These are phyloP conservation scores for Galeopsis tetrahit DNA, from an alignment of 257 asterid genomes.

Conservation along the genomic window DNA sequence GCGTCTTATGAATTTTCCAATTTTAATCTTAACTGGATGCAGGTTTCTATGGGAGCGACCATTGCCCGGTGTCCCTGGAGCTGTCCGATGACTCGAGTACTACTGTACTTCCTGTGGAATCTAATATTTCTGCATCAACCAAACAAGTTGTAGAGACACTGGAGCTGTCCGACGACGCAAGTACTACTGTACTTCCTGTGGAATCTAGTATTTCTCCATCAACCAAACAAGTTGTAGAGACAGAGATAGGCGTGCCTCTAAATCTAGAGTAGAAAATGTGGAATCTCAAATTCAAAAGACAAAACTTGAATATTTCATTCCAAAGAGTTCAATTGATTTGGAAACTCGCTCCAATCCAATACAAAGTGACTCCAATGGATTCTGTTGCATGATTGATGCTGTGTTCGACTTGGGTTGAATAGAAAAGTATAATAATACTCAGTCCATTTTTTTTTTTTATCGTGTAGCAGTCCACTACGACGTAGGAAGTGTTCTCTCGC, in stretches of 20 bases:
- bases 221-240: neutral
- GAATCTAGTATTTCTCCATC: slow-evolving; percentile 23
- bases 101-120: slow-evolving; percentile 33
- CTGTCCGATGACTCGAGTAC: slow-evolving; percentile 46
- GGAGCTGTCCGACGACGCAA: slow-evolving; percentile 48
- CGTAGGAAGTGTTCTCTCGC: too few species aligned
- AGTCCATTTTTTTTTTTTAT: too few species aligned
- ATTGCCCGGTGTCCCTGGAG: slow-evolving; percentile 85
- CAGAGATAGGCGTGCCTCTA: neutral
- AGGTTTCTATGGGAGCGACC: slow-evolving; percentile 99
- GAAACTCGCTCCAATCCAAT: too few species aligned
- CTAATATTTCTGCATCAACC: slow-evolving; percentile 2
- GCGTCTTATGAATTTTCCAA: neutral
- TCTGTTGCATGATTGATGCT: too few species aligned
- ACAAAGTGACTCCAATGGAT: too few species aligned
- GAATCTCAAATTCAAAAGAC: neutral
- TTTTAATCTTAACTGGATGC: slow-evolving; percentile 33
- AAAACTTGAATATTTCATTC: neutral
- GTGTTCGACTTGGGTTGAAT: too few species aligned
- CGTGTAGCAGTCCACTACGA: too few species aligned
- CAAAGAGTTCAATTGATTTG: neutral
- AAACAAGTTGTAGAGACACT: neutral
- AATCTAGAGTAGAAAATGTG: neutral
- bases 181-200: slow-evolving; percentile 32
- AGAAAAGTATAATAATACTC: too few species aligned